phyloP scores from a whole-genome alignment of 805 yeast species.

The Yarrowia phangngaensis region DNA sequence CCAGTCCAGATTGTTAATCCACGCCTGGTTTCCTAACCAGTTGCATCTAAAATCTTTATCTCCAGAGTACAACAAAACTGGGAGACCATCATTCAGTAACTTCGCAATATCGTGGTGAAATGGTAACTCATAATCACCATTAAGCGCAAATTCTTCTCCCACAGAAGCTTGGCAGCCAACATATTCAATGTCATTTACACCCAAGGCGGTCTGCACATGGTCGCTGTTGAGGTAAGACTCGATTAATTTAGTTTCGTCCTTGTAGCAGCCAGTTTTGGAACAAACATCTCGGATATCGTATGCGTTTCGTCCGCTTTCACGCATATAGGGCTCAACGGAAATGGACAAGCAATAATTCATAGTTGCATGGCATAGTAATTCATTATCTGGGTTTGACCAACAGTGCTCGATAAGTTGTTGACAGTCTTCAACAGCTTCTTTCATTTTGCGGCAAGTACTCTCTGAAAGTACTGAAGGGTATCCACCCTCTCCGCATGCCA shows the following conservation, averaged over 20 bases:
- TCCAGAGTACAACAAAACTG: constrained; percentile 89
- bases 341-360: constrained; percentile 70
- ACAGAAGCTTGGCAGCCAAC: constrained; percentile 56
- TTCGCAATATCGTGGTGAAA: constrained; percentile 68
- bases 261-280: constrained; percentile 53
- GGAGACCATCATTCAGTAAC: constrained; percentile 66
- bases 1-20: constrained; percentile 77
- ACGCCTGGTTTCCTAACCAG: constrained; percentile 91
- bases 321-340: constrained; percentile 57
- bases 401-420: constrained; percentile 60
- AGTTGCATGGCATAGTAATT: constrained; percentile 67
- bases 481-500: constrained; percentile 92
- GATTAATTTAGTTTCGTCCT: constrained; percentile 57
- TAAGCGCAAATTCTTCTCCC: constrained; percentile 72
- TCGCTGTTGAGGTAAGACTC: constrained; percentile 71
- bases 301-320: constrained; percentile 54
- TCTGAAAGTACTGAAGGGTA: constrained; percentile 62
- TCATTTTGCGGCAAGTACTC: constrained; percentile 64
- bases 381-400: constrained; percentile 61
- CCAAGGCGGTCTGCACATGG: constrained; percentile 72
- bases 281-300: constrained; percentile 59
- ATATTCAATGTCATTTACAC: constrained; percentile 67
- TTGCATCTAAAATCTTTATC: constrained; percentile 95
- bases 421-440: constrained; percentile 60
- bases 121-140: constrained; percentile 93